Base-by-base conservation (phyloP, 257 asterid species). In the Rauvolfia tetraphylla region DNA sequence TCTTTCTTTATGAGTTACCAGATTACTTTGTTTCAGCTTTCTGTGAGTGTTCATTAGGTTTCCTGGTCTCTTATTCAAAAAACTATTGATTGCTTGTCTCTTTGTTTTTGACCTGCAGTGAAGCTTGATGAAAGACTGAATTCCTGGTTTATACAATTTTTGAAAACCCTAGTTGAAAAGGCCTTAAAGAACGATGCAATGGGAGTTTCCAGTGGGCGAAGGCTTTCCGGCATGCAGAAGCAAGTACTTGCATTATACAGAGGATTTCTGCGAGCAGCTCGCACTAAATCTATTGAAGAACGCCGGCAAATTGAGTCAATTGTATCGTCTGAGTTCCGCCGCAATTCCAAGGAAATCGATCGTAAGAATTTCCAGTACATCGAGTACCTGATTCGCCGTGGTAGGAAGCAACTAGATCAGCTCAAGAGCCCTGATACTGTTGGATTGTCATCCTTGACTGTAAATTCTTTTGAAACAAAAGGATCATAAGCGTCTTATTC, bases 181-280 rank as follows among this genome's bases (percentile, higher is more conserved):
- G 65, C 71, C 23, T 39, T 9, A 69, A 67, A 65, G 39, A 81
- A 59, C 70, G 56, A 73, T 61, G 83, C 81, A 82, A 93, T 93
- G 97, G 95, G 89, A 78, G 77, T 78, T 68, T 79, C 96, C 3
- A 27, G 89, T 72, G 90, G 80, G 67, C 88, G 91, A 44, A 88
- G 84, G 86, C 91, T 90, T 61, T 94, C 98, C 6, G 97, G 98
- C 59, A 87, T 94, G 90, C 98, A 94, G 81, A 89, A 88, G 85
- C 97, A 92, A 85, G 97, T 90, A 72, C 95, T 94, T 80, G 85
- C 93, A 77, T 80, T 92, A 54, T 90, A 93, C 27, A 83, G 97
- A 79, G 97, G 91, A 81, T 94, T 92, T 80, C 71, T 94, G 61
- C 81, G 98, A 84, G 95, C 88, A 79, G 95, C 97, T 0, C 94